Conservation (phyloP, 2,329 filamentous ascomycete species). For the Aureobasidium namibiae region DNA sequence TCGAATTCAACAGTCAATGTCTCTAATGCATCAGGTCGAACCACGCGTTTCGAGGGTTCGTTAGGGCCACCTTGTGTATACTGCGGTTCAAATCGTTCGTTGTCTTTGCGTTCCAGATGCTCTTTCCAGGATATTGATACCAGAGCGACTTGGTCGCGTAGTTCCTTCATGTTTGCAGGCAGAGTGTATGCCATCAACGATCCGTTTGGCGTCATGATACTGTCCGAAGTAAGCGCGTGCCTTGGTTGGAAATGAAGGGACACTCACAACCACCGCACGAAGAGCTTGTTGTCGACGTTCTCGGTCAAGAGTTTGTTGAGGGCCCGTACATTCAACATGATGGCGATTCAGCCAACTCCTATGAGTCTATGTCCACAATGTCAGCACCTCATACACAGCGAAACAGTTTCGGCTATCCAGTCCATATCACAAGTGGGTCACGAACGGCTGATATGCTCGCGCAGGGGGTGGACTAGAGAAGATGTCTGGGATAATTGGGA, state of each 20-base stretch:
- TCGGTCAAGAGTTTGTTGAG: conserved; percentile 35
- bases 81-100: conserved; percentile 17
- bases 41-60: conserved; percentile 4
- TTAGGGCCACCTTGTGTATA: conserved; percentile 16
- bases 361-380: not conserved
- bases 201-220: conserved; percentile 44
- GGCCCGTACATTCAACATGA: conserved; percentile 36
- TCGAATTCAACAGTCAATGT: conserved; percentile 41
- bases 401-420: too few relatives aligned
- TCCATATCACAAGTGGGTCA: too few relatives aligned
- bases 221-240: conserved; percentile 15
- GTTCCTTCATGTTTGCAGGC: conserved; percentile 39
- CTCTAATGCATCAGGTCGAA: conserved; percentile 24
- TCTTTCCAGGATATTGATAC: conserved; percentile 44
- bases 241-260: too few relatives aligned
- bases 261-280: conserved; percentile 34
- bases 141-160: conserved; percentile 41
- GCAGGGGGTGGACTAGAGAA: not conserved
- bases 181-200: conserved; percentile 42
- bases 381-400: not conserved
- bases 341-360: not conserved
- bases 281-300: conserved; percentile 35
- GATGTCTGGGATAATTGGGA: not conserved
- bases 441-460: not conserved
- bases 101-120: conserved; percentile 21